Percentiles rank a stretch among this genome's conserved stretches.
phyloP scores from a whole-genome alignment of 1,139 yeast species.

The Pichia sp. region DNA sequence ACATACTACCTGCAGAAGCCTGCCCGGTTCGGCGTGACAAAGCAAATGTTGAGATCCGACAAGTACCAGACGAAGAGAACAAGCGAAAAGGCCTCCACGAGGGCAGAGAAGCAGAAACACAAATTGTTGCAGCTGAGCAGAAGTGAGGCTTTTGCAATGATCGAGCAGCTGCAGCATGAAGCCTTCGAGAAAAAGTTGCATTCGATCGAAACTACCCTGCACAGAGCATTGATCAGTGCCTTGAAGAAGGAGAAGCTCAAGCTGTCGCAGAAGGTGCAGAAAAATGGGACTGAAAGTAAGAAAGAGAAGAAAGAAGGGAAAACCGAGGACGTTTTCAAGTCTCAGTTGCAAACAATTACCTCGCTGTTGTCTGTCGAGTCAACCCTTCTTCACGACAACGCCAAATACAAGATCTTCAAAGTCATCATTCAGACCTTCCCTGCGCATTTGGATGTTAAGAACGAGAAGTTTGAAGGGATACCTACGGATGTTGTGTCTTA shows the following conservation, averaged over 20 bases:
- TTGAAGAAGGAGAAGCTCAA: slow-evolving; percentile 24
- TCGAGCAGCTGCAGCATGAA: slow-evolving; percentile 43
- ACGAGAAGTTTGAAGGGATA: slow-evolving; percentile 20
- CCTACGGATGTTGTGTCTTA: slow-evolving; percentile 32
- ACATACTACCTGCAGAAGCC: slow-evolving; percentile 39
- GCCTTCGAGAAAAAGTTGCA: slow-evolving; percentile 49
- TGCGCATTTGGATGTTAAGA: slow-evolving; percentile 10
- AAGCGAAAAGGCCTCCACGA: slow-evolving; percentile 28
- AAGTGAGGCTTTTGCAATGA: slow-evolving; percentile 43
- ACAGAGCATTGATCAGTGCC: slow-evolving; percentile 31
- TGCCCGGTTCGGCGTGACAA: slow-evolving; percentile 55
- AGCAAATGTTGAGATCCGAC: slow-evolving; percentile 41
- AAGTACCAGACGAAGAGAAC: slow-evolving; percentile 22
- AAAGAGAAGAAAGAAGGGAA: slow-evolving; percentile 16
- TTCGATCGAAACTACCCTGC: slow-evolving; percentile 36
- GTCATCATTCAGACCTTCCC: slow-evolving; percentile 20
- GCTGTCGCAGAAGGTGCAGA: slow-evolving; percentile 4
- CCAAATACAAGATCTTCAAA: slow-evolving; percentile 19
- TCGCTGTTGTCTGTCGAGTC: slow-evolving; percentile 6
- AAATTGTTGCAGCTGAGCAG: slow-evolving; percentile 37
- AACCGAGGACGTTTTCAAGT: neutral
- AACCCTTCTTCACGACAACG: slow-evolving; percentile 7
- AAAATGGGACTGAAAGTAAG: neutral
- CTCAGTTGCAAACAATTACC: slow-evolving; percentile 6
- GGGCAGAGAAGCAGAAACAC: slow-evolving; percentile 29